Evolutionary conservation across 371 early-diverging fungal species (phyloP), one percentile per base, ranked within the genome.

Genomic region (Chytridiales sp.): DNA sequence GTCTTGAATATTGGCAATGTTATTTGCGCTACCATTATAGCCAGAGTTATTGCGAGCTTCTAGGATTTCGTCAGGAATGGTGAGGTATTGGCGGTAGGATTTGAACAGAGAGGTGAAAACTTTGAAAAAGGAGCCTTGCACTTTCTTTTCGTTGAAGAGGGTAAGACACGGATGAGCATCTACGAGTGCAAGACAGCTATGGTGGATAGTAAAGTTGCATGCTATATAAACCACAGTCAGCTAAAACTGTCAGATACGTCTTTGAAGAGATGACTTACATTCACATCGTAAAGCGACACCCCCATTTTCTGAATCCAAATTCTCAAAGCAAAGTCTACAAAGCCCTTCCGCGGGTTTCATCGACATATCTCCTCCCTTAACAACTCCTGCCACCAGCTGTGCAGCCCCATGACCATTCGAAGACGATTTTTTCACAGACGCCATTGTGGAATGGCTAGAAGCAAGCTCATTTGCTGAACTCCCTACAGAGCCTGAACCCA

Each of bases 31-130:
- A 19, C 56, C 56, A 21, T 31, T 5, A 6, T 9, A 19, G 13
- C 11, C 41, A 5, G 41, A 57, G 24, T 64, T 46, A 35, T 56
- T 46, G 35, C 43, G 40, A 2, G 62, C 63, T 17, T 46, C 19
- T 52, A 49, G 59, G 47, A 65, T 29, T 50, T 64, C 41, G 56
- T 66, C 65, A 17, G 66, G 64, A 8, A 66, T 30, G 46, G 50
- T 62, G 59, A 72, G 56, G 56, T 62, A 65, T 48, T 39, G 39
- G 38, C 92, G 73, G 66, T 91, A 91, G 48, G 85, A 77, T 58
- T 83, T 86, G 46, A 91, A 66, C 17, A 91, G 70, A 0, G 90
- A 87, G 2, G 89, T 87, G 76, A 88, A 90, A 69, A 88, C 81
- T 54, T 86, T 85, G 47, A 91, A 67, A 34, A 90, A 88, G 4